Conservation (phyloP, 345 rosid genomes). For the Salix udensis region DNA sequence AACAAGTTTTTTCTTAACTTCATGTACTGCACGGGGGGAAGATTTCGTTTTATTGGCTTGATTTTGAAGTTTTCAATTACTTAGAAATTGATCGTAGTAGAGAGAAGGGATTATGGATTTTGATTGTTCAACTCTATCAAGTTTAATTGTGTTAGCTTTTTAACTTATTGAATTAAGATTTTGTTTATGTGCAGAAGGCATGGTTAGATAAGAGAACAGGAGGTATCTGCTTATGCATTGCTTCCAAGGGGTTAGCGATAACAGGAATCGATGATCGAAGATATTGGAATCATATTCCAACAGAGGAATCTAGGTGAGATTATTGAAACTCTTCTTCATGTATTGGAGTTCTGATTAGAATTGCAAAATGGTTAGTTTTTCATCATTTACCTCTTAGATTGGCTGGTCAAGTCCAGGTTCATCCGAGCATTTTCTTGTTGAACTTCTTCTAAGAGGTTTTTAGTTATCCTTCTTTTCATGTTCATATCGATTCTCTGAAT, state of each 20-base stretch:
- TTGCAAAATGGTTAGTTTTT: conserved; percentile 24
- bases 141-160: neutral
- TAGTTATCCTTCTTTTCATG: neutral
- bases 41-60: neutral
- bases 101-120: neutral
- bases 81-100: neutral
- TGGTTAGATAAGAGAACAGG: conserved; percentile 79
- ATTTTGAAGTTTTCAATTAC: neutral
- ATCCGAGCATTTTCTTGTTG: conserved; percentile 21
- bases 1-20: neutral
- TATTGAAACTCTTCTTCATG: neutral
- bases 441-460: conserved; percentile 23
- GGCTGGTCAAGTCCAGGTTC: conserved; percentile 20
- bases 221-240: conserved; percentile 61
- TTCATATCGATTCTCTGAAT: neutral
- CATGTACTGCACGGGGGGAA: neutral
- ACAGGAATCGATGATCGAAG: conserved; percentile 93
- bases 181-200: conserved; percentile 51
- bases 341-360: neutral
- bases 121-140: neutral
- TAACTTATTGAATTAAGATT: conserved; percentile 12
- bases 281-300: conserved; percentile 79
- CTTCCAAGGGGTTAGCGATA: conserved; percentile 60
- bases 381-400: conserved; percentile 23
- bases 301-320: conserved; percentile 84